Evolutionary conservation across 129 eudicot genomes (phyloP).

Genomic region (Solidago caesia): DNA sequence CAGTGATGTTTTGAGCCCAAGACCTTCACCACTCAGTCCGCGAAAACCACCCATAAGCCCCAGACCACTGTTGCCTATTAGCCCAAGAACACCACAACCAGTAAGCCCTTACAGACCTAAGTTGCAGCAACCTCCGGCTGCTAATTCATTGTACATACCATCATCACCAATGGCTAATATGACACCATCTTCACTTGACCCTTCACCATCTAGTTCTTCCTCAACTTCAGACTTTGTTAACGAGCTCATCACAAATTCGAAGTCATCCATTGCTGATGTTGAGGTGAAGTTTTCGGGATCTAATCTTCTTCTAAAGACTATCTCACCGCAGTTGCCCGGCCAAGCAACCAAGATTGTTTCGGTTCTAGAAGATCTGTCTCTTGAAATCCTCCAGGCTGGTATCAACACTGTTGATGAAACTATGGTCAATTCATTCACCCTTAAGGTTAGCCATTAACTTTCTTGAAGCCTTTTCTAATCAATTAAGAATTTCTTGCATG

Average conservation of each 20-base stretch:
- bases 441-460: slow-evolving; percentile 52
- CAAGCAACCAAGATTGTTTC: slow-evolving; percentile 69
- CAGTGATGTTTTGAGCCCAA: slow-evolving; percentile 60
- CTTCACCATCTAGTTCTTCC: slow-evolving; percentile 42
- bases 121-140: slow-evolving; percentile 27
- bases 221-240: slow-evolving; percentile 41
- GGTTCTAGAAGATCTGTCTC: slow-evolving; percentile 66
- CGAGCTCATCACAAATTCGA: slow-evolving; percentile 73
- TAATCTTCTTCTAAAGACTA: slow-evolving; percentile 65
- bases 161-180: slow-evolving; percentile 26
- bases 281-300: slow-evolving; percentile 82
- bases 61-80: slow-evolving; percentile 51
- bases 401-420: slow-evolving; percentile 62
- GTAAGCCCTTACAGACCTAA: slow-evolving; percentile 51
- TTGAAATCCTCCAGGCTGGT: slow-evolving; percentile 62
- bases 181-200: slow-evolving; percentile 17
- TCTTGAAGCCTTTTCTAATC: background rate
- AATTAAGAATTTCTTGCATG: slow-evolving; percentile 23
- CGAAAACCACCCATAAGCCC: slow-evolving; percentile 77
- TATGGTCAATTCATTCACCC: slow-evolving; percentile 69
- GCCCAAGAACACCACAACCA: slow-evolving; percentile 85
- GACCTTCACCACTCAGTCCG: slow-evolving; percentile 60
- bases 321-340: slow-evolving; percentile 66
- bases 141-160: slow-evolving; percentile 20
- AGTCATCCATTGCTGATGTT: slow-evolving; percentile 70